These are phyloP conservation scores for Biscogniauxia mediterranea DNA, from an alignment of 2,329 filamentous ascomycete genomes.

Conservation along the genomic window DNA sequence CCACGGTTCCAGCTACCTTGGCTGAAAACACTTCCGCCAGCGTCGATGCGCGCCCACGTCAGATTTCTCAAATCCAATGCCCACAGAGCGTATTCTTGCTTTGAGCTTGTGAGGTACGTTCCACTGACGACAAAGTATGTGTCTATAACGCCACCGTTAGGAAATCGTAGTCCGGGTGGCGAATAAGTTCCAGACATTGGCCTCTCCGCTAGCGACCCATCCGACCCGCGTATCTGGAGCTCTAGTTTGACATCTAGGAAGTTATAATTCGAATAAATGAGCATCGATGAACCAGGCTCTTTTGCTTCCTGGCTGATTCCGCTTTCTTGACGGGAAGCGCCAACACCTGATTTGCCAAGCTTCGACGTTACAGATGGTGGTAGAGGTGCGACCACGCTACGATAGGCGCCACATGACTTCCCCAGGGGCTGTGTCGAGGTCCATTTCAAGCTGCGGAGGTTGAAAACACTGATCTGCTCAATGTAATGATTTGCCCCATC, in stretches of 20 bases:
- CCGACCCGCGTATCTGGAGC: slow-evolving; percentile 80
- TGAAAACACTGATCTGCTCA: slow-evolving; percentile 98
- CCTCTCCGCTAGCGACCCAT: slow-evolving; percentile 82
- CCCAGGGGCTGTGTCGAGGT: slow-evolving; percentile 83
- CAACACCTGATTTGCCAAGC: slow-evolving; percentile 60
- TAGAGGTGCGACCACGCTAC: slow-evolving; percentile 88
- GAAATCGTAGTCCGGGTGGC: slow-evolving; percentile 89
- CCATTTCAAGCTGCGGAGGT: slow-evolving; percentile 92
- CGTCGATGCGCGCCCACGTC: slow-evolving; percentile 94
- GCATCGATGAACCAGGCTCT: slow-evolving; percentile 69
- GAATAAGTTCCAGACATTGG: slow-evolving; percentile 85
- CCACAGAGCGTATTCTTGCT: slow-evolving; percentile 97
- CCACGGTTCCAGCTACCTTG: slow-evolving; percentile 98
- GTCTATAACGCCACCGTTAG: slow-evolving; percentile 92
- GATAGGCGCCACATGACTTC: slow-evolving; percentile 92
- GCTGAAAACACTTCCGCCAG: slow-evolving; percentile 88
- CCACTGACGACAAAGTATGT: slow-evolving; percentile 97
- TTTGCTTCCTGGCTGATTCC: slow-evolving; percentile 53
- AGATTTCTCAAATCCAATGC: slow-evolving; percentile 84
- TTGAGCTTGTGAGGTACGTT: slow-evolving; percentile 94
- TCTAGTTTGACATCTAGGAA: slow-evolving; percentile 97
- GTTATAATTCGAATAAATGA: slow-evolving; percentile 99
- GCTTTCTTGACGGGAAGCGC: slow-evolving; percentile 41
- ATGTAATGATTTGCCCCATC: slow-evolving; percentile 99
- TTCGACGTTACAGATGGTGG: slow-evolving; percentile 62